Evolutionary conservation across 2,329 filamentous ascomycete species (phyloP), one percentile per base, ranked within the genome.

Genomic region (Dryadomyces sulphureus): DNA sequence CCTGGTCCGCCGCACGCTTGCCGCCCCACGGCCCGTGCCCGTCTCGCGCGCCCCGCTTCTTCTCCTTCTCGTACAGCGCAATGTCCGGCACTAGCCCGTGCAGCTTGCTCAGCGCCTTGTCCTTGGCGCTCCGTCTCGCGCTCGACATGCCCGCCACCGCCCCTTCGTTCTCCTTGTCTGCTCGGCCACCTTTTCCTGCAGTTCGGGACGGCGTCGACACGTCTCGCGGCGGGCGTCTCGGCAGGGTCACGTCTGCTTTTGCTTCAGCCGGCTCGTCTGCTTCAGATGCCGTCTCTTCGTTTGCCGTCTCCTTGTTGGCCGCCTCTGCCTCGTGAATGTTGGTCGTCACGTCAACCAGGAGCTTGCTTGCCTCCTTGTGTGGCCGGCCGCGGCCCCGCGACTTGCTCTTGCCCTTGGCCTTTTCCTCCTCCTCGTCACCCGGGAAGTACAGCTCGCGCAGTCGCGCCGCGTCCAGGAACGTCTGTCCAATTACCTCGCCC

Each of bases 401-500:
- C 16, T 30, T n/a, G 9, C 2, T 32, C 40, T 76, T 47, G 65
- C 63, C 56, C 64, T 69, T 1, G 69, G 65, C 7, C 57, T 54
- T 5, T 25, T 67, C 5, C 16, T 25, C 39, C 25, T 36, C 20
- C 25, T 17, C 21, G 21, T 2, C 66, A 2, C 82, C 87, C 1
- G 79, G 70, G 50, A 80, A 83, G 60, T 88, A 88, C 9, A 84
- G 66, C 7, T 77, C 75, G 45, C 75, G 68, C 36, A 86, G 70
- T 56, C 58, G 63, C 11, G 64, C 56, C 55, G 75, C 68, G 49
- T 95, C 81, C 45, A 96, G 75, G 50, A 79, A 79, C 0, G 87
- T 95, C 59, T 93, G 86, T 19, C 92, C 92, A 48, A 94, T 85
- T 46, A 96, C 77, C 61, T 96, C 92, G 44, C 88, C 84, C 6